Base-by-base conservation (phyloP, 2,329 filamentous ascomycete species). In the Coniochaeta sp. region DNA sequence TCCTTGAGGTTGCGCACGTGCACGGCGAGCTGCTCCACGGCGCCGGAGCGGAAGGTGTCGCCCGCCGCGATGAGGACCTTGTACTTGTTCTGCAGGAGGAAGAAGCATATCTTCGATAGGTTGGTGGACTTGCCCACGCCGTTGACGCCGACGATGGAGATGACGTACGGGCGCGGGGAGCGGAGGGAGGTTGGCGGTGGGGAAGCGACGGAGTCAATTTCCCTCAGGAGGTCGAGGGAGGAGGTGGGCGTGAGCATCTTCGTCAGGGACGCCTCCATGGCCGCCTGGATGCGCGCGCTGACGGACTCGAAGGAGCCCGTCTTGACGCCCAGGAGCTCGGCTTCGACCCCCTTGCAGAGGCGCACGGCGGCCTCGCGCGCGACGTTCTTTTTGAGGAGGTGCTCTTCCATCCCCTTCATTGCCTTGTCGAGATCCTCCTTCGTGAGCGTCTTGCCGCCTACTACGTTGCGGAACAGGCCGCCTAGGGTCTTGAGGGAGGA, bases 71-170 rank as follows among this genome's bases (percentile, higher is more conserved):
- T 89, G 52, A 99, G 80, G 14, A 99, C 91, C 64, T 88, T 88
- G 75, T 96, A 95, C 67, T 95, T 91, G 75, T 99, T 99, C 70
- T 99, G 92, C 28, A 99, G 77, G 32, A 99, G 77, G 74, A 99
- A 99, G 72, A 94, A 99, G 69, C 91, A 95, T 59, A 99, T 96
- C 71, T 99, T 99, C 68, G 89, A 92, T 32, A 99, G 78, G 66
- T 96, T 97, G 50, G 94, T 99, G 14, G 91, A 96, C 73, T 99
- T 99, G 64, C 94, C 94, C 32, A 99, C 94, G 51, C 94, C 94
- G 67, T 99, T 99, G 65, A 99, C 94, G 56, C 94, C 94, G 40
- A 99, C 94, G 55, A 99, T 96, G 52, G 91, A 96, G 66, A 99
- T 95, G 62, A 97, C 92, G 66, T 97, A 99, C 40, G 94, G 94